These are phyloP conservation scores for Cryptococcus hybrid DNA, from an alignment of 1,284 basidiomycete species.

Conservation along the genomic window DNA sequence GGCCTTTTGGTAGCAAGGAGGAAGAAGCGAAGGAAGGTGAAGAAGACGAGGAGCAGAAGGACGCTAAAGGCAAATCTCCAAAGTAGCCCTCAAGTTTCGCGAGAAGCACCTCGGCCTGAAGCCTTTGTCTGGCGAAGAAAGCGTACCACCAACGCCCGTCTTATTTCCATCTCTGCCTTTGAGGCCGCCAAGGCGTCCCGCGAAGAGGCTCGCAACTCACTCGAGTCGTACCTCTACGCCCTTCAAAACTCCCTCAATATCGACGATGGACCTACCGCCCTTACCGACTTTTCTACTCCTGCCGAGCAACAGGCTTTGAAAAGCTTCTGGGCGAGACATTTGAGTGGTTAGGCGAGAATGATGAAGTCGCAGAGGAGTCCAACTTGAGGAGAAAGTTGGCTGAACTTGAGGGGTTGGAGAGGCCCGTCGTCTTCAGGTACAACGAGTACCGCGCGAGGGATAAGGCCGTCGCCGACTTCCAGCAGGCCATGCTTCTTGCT, in stretches of 20 bases:
- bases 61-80: constrained; percentile 34
- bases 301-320: constrained; percentile 67
- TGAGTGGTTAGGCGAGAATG: constrained; percentile 79
- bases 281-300: constrained; percentile 73
- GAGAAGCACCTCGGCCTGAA: constrained; percentile 63
- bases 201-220: constrained; percentile 86
- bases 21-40: constrained; percentile 39
- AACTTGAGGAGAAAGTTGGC: constrained; percentile 70
- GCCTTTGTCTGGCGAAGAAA: constrained; percentile 74
- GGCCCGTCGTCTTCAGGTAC: constrained; percentile 79
- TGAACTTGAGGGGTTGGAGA: constrained; percentile 69
- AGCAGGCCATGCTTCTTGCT: constrained; percentile 61
- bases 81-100: constrained; percentile 59
- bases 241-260: constrained; percentile 74
- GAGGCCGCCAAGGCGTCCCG: constrained; percentile 73
- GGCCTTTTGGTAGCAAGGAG: constrained; percentile 66
- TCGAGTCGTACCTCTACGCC: constrained; percentile 91
- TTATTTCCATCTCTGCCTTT: constrained; percentile 72
- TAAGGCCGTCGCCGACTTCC: constrained; percentile 62
- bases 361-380: constrained; percentile 75
- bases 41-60: constrained; percentile 12
- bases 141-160: constrained; percentile 64
- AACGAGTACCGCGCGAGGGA: constrained; percentile 73
- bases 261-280: constrained; percentile 60
- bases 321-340: constrained; percentile 68